Base-by-base conservation (phyloP, 2,329 filamentous ascomycete species). In the Metarhizium anisopliae region DNA sequence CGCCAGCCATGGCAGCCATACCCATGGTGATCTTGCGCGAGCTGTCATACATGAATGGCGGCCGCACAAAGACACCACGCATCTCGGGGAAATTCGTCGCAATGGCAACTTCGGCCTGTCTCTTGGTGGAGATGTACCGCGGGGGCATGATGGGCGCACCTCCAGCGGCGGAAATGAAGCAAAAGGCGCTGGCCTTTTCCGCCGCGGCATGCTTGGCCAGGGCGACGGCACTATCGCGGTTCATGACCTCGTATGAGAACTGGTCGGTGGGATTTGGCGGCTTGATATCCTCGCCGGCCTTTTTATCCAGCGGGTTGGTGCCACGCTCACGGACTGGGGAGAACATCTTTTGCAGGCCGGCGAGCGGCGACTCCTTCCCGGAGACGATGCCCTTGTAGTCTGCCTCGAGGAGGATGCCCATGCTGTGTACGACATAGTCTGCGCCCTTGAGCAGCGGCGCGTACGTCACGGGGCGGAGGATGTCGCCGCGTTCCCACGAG, bases 161-260 rank as follows among this genome's bases (percentile, higher is more conserved):
- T 1, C 80, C 90, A 0, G 90, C 89, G 2, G 94, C 94, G 40
- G 91, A 96, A 59, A 99, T 86, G 76, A 90, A 97, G 58, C 87
- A 84, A 68, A 96, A 96, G 0, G 85, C 83, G 18, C 78, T 73
- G 14, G 86, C 85, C 40, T 83, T 78, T 58, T 83, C 82, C 38
- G 74, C 74, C 30, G 80, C 79, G 2, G 91, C 85, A 68, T 93
- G 89, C 65, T 86, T 84, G 14, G 93, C 94, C 14, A 96, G 79
- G 55, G 86, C 81, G 59, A 97, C 83, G 51, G 93, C 93, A 74
- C 77, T 83, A 73, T 97, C 93, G 56, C 94, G 83, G 74, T 99
- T 99, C 90, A 99, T 96, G 58, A 91, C 79, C 75, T 97, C 94
- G 75, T 99, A 99, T 18, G 93, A 96, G 64, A 96, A 78, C 72